Conservation (phyloP, 305 asterid genomes). For the Fraxinus baroniana region DNA sequence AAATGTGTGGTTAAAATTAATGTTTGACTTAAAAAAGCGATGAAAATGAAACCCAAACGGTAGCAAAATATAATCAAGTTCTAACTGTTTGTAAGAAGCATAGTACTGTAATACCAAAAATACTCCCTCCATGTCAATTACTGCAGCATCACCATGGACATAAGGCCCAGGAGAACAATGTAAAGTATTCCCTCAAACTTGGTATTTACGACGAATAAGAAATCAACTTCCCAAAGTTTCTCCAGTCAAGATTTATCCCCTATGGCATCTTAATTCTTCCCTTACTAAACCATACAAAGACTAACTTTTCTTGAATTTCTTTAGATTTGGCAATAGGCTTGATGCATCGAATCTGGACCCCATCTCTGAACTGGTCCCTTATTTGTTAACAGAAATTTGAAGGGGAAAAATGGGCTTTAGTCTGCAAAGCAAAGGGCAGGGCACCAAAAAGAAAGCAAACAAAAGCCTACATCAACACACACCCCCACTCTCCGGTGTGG, state of each 20-base stretch:
- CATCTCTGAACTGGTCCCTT: not conserved
- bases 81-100: not conserved
- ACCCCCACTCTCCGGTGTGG: not conserved
- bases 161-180: not conserved
- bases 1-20: not conserved
- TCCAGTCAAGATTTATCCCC: not conserved
- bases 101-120: not conserved
- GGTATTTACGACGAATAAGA: not conserved
- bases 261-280: not conserved
- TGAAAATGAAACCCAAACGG: not conserved
- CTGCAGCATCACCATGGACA: conserved; percentile 1
- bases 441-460: not conserved
- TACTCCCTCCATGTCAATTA: conserved; percentile 4
- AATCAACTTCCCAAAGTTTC: not conserved
- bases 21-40: not conserved
- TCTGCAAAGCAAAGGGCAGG: not conserved
- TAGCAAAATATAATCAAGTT: not conserved
- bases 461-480: not conserved
- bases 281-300: not conserved
- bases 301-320: not conserved
- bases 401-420: not conserved
- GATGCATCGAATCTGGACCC: not conserved
- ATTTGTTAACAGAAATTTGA: not conserved
- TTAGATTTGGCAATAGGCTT: not conserved
- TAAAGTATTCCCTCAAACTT: not conserved